Conservation (phyloP, 2,329 filamentous ascomycete species). For the Seiridium unicorne region DNA sequence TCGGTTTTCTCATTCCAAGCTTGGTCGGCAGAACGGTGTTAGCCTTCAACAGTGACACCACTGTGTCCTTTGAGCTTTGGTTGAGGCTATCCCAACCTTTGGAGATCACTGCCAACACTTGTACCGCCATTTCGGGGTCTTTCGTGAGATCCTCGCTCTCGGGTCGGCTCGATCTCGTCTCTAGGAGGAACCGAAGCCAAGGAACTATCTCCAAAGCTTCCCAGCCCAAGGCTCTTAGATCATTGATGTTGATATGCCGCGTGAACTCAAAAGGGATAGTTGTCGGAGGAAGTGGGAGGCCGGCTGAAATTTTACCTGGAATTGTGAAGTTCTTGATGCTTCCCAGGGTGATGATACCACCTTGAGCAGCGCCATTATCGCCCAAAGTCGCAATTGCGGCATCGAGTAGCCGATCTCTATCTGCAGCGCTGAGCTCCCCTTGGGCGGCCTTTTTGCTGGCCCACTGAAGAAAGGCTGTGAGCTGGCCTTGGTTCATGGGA, state of each 20-base stretch:
- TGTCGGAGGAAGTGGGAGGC: constrained; percentile 74
- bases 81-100: constrained; percentile 88
- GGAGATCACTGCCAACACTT: constrained; percentile 76
- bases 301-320: constrained; percentile 75
- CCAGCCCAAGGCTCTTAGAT: constrained; percentile 84
- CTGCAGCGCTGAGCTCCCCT: constrained; percentile 70
- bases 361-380: constrained; percentile 55
- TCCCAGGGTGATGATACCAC: constrained; percentile 74
- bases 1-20: constrained; percentile 80
- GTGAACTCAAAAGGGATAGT: constrained; percentile 87
- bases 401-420: constrained; percentile 69
- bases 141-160: constrained; percentile 69
- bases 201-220: constrained; percentile 77
- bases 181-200: constrained; percentile 82
- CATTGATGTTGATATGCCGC: constrained; percentile 60
- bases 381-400: constrained; percentile 74
- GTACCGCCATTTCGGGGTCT: constrained; percentile 70
- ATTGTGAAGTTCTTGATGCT: constrained; percentile 74
- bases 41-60: constrained; percentile 63
- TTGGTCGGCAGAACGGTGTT: constrained; percentile 86
- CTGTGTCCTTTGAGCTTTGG: constrained; percentile 60
- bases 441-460: constrained; percentile 67
- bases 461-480: constrained; percentile 84
- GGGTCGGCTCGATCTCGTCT: constrained; percentile 57
- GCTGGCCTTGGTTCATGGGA: constrained; percentile 74